phyloP scores from a whole-genome alignment of 805 yeast species.

The Monosporozyma servazzii region DNA sequence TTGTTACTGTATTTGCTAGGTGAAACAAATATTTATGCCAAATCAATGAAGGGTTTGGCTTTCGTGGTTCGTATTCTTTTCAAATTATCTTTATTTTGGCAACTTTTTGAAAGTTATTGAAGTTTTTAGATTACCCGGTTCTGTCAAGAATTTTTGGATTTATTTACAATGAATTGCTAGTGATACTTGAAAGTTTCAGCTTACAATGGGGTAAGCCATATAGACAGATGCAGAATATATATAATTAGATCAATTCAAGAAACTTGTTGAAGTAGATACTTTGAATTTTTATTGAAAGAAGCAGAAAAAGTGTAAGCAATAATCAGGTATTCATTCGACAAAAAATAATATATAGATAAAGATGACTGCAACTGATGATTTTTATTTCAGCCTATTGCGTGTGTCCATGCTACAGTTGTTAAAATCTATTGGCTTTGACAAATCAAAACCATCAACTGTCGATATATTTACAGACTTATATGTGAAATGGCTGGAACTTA shows the following conservation, averaged over 20 bases:
- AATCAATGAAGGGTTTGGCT: not conserved
- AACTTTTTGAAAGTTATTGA: not conserved
- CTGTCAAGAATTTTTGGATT: not conserved
- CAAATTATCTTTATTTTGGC: not conserved
- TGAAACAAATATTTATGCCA: not conserved
- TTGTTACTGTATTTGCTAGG: not conserved
- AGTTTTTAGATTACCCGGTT: not conserved
- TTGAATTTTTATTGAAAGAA: not conserved
- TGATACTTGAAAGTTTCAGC: not conserved
- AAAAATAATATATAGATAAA: not conserved
- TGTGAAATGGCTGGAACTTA: slow-evolving; percentile 48
- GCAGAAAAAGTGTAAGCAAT: not conserved
- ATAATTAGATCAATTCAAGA: not conserved
- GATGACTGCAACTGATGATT: slow-evolving; percentile 29
- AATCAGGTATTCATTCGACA: not conserved
- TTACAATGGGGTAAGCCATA: not conserved
- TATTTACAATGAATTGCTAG: not conserved
- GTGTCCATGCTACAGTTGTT: slow-evolving; percentile 47
- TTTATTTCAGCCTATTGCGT: slow-evolving; percentile 39
- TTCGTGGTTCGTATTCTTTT: not conserved
- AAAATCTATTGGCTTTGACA: slow-evolving; percentile 77
- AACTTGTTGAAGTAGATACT: not conserved
- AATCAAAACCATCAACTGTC: slow-evolving; percentile 59
- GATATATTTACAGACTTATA: slow-evolving; percentile 74
- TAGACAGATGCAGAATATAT: not conserved